Percentiles rank a stretch among this genome's conserved stretches.
Conservation (phyloP, 495 filamentous ascomycete species). For the Parachaetomium inaequale region DNA sequence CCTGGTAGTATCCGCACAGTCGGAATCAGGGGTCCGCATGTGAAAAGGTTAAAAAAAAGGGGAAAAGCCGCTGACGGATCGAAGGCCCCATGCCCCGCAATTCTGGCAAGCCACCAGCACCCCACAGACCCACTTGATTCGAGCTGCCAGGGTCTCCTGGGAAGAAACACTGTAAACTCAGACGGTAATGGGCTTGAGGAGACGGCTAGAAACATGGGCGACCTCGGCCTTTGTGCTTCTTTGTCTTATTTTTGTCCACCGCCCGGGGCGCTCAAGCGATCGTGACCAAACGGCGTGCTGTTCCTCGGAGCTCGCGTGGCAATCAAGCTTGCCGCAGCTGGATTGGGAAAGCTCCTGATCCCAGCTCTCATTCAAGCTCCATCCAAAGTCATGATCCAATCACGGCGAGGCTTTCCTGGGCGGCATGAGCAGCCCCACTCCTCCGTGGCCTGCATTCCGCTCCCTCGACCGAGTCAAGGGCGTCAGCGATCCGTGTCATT, state of each 20-base stretch:
- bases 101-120: not conserved
- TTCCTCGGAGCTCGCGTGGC: not conserved
- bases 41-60: not conserved
- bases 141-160: not conserved
- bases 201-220: too few relatives aligned
- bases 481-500: conserved; percentile 22
- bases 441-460: conserved; percentile 19
- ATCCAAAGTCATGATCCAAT: conserved; percentile 24
- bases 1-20: too few relatives aligned
- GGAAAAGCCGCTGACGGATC: not conserved
- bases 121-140: not conserved
- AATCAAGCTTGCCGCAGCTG: conserved; percentile 1
- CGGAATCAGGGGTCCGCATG: not conserved
- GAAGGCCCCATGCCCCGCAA: not conserved
- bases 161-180: too few relatives aligned
- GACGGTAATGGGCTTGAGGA: too few relatives aligned
- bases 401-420: conserved; percentile 5
- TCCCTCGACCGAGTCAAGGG: conserved; percentile 30
- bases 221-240: too few relatives aligned
- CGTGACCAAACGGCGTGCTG: too few relatives aligned
- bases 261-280: too few relatives aligned
- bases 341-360: conserved; percentile 22
- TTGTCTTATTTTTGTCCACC: too few relatives aligned
- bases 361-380: conserved; percentile 28
- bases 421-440: conserved; percentile 23